Conservation (phyloP, 768 basidiomycete species). For the Guyanaporus albipodus region DNA sequence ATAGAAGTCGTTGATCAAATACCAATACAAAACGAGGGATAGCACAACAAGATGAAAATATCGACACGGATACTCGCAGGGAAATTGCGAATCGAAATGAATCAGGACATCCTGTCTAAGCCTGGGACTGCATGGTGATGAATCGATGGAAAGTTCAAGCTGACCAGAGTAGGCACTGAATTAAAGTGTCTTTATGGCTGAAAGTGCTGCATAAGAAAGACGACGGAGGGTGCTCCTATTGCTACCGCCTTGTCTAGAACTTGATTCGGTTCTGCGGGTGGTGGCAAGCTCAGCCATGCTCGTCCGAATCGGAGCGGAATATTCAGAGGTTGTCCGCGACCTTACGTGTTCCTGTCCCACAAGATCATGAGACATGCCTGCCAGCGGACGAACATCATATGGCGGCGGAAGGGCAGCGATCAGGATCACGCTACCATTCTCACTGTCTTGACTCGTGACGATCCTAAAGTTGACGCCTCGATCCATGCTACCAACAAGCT, state of each 20-base stretch:
- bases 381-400: constrained; percentile 13
- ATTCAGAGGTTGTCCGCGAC: constrained; percentile 21
- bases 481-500: constrained; percentile 19
- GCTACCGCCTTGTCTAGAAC: constrained; percentile 13
- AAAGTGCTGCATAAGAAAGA: constrained; percentile 31
- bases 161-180: neutral
- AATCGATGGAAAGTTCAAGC: constrained; percentile 1
- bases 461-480: constrained; percentile 16
- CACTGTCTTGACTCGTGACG: constrained; percentile 27
- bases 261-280: constrained; percentile 5
- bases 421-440: constrained; percentile 28
- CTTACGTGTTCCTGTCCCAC: constrained; percentile 8
- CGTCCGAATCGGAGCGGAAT: constrained; percentile 19
- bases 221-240: constrained; percentile 25
- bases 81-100: too few species aligned
- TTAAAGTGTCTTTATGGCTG: constrained; percentile 27
- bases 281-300: constrained; percentile 9
- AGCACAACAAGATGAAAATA: too few species aligned
- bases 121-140: too few species aligned
- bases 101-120: too few species aligned
- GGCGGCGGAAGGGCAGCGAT: constrained; percentile 30
- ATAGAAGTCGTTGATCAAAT: neutral
- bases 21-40: constrained; percentile 17
- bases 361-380: constrained; percentile 5
- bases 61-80: too few species aligned